Evolutionary conservation across 2,329 filamentous ascomycete species (phyloP), one percentile per base, ranked within the genome.

Genomic region (Xylaria sp.): DNA sequence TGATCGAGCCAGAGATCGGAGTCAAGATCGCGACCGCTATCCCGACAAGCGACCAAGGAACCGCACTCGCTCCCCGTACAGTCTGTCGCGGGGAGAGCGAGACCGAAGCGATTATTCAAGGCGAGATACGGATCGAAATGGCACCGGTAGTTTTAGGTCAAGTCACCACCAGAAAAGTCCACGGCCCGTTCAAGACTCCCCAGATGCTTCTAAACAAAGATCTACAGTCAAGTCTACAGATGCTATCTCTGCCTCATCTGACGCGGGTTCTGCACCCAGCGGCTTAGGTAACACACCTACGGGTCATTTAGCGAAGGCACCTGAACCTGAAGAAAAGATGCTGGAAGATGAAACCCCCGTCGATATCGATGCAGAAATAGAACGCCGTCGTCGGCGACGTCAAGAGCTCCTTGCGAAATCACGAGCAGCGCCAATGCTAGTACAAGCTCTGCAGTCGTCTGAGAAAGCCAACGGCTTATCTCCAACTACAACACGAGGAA

Each of bases 351-450:
- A 86, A 65, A 84, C 89, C 74, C 85, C 87, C n/a, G 78, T 93
- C 73, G 92, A 97, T 79, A 92, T 97, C 82, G 92, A 92, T 70
- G 90, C 92, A 73, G 86, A 95, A 76, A 92, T 97, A 75, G 92
- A 97, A 79, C 91, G 93, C 75, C 92, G 94, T 64, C 91, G 94
- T 32, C 93, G 92, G 78, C 89, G 92, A 67, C 91, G 94, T 72
- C 93, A 96, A 82, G 93, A 93, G 72, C 92, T 97, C 71, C 88
- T 93, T 78, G 92, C 93, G 78, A 97, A 94, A 83, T 92, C 93
- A 75, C 90, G 89, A 73, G 90, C 90, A 60, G 90, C 91, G 59
- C 91, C 92, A 60, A 85, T 95, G 75, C 87, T 92, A 69, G 88
- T 95, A 71, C 90, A 94, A 81, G 91, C 92, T 67, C 83, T 95